phyloP scores from a whole-genome alignment of 768 basidiomycete species.

The Collybia nuda region DNA sequence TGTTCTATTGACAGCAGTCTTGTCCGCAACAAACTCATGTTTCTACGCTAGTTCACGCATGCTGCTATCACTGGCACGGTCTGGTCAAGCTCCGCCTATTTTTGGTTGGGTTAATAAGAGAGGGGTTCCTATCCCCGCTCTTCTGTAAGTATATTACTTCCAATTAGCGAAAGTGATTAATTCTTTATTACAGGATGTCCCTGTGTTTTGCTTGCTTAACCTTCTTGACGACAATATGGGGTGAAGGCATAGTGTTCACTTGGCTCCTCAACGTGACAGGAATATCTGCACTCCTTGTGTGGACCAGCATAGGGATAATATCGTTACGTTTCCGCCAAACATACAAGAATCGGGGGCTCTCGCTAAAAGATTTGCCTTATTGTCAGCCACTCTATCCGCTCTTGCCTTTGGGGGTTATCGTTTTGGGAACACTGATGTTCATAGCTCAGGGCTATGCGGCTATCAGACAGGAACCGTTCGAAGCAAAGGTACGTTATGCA shows the following conservation, averaged over 20 bases:
- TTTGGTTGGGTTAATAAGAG: constrained; percentile 65
- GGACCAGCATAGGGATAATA: constrained; percentile 57
- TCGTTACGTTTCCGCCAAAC: constrained; percentile 65
- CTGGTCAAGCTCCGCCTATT: constrained; percentile 61
- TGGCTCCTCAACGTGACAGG: constrained; percentile 67
- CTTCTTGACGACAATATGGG: constrained; percentile 60
- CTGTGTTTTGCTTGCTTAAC: constrained; percentile 49
- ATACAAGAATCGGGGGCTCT: constrained; percentile 51
- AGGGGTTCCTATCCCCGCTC: constrained; percentile 61
- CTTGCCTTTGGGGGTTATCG: constrained; percentile 49
- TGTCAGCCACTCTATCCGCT: constrained; percentile 52
- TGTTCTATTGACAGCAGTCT: constrained; percentile 62
- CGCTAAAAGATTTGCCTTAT: constrained; percentile 57
- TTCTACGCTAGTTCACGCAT: constrained; percentile 68
- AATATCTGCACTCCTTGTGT: constrained; percentile 66
- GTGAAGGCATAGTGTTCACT: constrained; percentile 50
- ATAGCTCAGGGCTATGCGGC: constrained; percentile 54
- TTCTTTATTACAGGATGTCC: constrained; percentile 34
- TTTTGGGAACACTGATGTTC: constrained; percentile 52
- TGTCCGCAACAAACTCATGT: constrained; percentile 65
- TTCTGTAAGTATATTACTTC: constrained; percentile 42
- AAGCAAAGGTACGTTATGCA: constrained; percentile 31
- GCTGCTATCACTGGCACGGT: constrained; percentile 58
- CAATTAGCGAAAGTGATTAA: constrained; percentile 15
- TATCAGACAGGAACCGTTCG: constrained; percentile 42